These are phyloP conservation scores for Phyllosticta capitalensis DNA, from an alignment of 2,329 filamentous ascomycete genomes.

Conservation along the genomic window DNA sequence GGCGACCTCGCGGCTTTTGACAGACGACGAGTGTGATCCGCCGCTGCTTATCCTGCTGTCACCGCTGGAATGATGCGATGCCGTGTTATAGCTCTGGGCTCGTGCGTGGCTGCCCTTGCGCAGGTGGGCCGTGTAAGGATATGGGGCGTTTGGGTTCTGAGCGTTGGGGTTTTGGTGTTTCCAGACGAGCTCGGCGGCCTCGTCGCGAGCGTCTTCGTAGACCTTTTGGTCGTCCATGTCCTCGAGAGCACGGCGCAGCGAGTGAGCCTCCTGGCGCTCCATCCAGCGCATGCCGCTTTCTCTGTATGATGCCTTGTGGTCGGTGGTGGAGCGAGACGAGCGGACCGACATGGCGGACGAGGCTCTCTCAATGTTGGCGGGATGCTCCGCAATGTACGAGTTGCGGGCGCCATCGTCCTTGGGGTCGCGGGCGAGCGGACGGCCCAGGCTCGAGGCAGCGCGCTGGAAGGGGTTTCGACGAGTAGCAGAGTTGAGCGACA, in stretches of 20 bases:
- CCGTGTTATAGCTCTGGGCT: slow-evolving; percentile 30
- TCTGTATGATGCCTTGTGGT: slow-evolving; percentile 53
- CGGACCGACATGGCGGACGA: slow-evolving; percentile 24
- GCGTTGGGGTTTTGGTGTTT: slow-evolving; percentile 62
- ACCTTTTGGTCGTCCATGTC: slow-evolving; percentile 60
- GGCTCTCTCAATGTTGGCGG: slow-evolving; percentile 38
- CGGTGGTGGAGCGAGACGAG: slow-evolving; percentile 33
- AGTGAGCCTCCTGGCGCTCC: slow-evolving; percentile 68
- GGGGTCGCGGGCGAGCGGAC: slow-evolving; percentile 28
- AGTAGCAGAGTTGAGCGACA: slow-evolving; percentile 22
- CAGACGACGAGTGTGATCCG: slow-evolving; percentile 21
- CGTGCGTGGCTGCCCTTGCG: slow-evolving; percentile 62
- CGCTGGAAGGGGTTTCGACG: slow-evolving; percentile 20
- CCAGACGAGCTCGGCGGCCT: slow-evolving; percentile 71
- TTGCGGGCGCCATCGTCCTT: slow-evolving; percentile 22
- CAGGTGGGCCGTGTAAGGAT: slow-evolving; percentile 55
- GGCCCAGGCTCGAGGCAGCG: slow-evolving; percentile 9
- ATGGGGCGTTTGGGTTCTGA: slow-evolving; percentile 41
- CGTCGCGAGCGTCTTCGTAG: slow-evolving; percentile 62
- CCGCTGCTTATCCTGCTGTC: slow-evolving; percentile 13
- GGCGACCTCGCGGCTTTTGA: slow-evolving; percentile 2
- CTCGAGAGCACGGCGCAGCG: slow-evolving; percentile 62
- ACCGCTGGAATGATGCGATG: slow-evolving; percentile 6
- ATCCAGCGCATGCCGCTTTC: slow-evolving; percentile 68
- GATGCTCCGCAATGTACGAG: slow-evolving; percentile 23